Evolutionary conservation across 371 early-diverging fungal species (phyloP).

Genomic region (Mortierella sp.): DNA sequence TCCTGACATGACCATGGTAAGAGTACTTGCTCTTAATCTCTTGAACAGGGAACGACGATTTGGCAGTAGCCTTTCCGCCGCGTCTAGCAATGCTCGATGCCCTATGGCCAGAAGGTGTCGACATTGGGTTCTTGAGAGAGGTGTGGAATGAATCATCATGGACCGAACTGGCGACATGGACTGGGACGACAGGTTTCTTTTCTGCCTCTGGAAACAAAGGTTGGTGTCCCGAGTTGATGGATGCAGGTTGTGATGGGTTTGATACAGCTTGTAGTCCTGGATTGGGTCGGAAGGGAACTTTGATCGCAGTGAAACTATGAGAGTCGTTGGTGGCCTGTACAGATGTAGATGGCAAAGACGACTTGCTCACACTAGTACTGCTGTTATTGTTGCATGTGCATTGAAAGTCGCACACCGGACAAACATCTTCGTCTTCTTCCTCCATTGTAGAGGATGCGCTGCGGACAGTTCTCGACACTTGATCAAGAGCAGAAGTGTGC

Average conservation of each 20-base stretch:
- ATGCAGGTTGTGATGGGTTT: not conserved
- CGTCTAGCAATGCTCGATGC: slow-evolving; percentile 20
- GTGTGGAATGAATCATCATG: slow-evolving; percentile 27
- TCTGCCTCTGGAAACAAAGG: slow-evolving; percentile 5
- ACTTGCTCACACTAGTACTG: slow-evolving; percentile 1
- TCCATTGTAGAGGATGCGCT: slow-evolving; percentile 5
- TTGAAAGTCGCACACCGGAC: slow-evolving; percentile 69
- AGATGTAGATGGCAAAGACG: not conserved
- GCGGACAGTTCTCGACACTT: not conserved
- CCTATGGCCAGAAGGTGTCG: slow-evolving; percentile 17
- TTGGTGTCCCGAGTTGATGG: not conserved
- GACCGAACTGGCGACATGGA: not conserved
- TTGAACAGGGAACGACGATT: slow-evolving; percentile 19
- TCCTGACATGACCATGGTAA: slow-evolving; percentile 19
- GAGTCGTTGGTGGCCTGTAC: slow-evolving; percentile 6
- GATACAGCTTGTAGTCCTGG: not conserved
- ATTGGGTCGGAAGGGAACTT: slow-evolving; percentile 48
- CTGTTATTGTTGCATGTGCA: slow-evolving; percentile 62
- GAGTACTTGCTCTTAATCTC: slow-evolving; percentile 8
- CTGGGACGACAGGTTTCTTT: slow-evolving; percentile 12
- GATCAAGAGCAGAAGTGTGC: not conserved
- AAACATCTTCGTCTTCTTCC: slow-evolving; percentile 64
- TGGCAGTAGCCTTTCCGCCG: slow-evolving; percentile 24
- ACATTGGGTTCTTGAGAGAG: slow-evolving; percentile 45
- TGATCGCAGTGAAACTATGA: slow-evolving; percentile 28